These are phyloP conservation scores for Comarum palustre DNA, from an alignment of 306 rosid genomes.

Conservation along the genomic window DNA sequence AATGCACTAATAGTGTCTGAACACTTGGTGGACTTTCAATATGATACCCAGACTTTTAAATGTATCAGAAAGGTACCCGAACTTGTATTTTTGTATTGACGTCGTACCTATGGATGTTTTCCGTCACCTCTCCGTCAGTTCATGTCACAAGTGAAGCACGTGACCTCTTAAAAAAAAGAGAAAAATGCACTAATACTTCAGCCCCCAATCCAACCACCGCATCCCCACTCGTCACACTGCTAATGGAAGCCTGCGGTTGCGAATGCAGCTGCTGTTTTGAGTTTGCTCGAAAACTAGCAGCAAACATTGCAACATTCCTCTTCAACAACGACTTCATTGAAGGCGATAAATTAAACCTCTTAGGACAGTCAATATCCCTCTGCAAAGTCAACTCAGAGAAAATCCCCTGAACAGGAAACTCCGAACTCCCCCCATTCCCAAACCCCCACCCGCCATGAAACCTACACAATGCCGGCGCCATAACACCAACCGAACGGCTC, in stretches of 20 bases:
- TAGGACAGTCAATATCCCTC: constrained; percentile 79
- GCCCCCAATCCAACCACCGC: constrained; percentile 40
- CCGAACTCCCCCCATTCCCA: constrained; percentile 65
- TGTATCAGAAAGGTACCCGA: too few species aligned
- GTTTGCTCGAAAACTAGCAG: constrained; percentile 94
- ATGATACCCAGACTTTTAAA: too few species aligned
- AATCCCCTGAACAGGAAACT: constrained; percentile 50
- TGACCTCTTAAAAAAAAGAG: too few species aligned
- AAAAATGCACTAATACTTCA: constrained; percentile 20
- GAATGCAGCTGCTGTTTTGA: constrained; percentile 53
- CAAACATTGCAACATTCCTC: constrained; percentile 84
- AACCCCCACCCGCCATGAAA: constrained; percentile 97
- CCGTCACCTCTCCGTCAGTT: too few species aligned
- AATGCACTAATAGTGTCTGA: too few species aligned
- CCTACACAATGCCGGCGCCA: constrained; percentile 59
- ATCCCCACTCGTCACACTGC: constrained; percentile 36
- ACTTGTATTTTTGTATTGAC: too few species aligned
- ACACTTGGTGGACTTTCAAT: too few species aligned
- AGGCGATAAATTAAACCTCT: constrained; percentile 89
- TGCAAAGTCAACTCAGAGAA: constrained; percentile 49
- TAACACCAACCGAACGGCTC: constrained; percentile 35
- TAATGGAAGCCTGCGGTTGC: constrained; percentile 32
- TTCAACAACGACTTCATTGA: constrained; percentile 74
- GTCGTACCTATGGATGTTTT: too few species aligned
- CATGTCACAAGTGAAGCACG: too few species aligned